Evolutionary conservation across 1,284 basidiomycete genomes (phyloP).

Genomic region (Entoloma clypeatum): DNA sequence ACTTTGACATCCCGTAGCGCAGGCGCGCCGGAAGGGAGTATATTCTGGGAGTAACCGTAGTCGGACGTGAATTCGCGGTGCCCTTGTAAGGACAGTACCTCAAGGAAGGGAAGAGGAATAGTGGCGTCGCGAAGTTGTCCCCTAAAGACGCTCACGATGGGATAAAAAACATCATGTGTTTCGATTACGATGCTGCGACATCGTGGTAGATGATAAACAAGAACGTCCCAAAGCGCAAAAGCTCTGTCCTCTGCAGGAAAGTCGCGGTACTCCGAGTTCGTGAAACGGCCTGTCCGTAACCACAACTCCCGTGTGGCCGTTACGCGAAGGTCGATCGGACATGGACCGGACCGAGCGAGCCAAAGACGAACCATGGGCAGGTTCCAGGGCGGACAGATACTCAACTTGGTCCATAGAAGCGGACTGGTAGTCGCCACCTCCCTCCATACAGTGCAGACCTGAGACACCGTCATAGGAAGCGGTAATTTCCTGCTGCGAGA

Average conservation of each 20-base stretch:
- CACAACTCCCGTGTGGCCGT: neutral
- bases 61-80: neutral
- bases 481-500: no score
- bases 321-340: neutral
- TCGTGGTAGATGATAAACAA: neutral
- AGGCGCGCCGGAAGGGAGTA: neutral
- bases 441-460: neutral
- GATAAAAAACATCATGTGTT: neutral
- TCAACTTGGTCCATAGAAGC: neutral
- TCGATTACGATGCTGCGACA: neutral
- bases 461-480: neutral
- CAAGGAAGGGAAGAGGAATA: neutral
- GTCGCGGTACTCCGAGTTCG: neutral
- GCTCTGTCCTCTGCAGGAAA: neutral
- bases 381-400: neutral
- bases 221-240: neutral
- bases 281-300: no score
- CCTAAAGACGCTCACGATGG: neutral
- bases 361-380: neutral
- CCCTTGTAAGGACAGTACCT: neutral
- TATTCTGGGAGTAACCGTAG: neutral
- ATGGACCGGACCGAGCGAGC: neutral
- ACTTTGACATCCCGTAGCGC: neutral
- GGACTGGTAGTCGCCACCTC: neutral
- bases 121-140: neutral